Conservation (phyloP, 2,329 filamentous ascomycete species). For the Ophiostoma montium region DNA sequence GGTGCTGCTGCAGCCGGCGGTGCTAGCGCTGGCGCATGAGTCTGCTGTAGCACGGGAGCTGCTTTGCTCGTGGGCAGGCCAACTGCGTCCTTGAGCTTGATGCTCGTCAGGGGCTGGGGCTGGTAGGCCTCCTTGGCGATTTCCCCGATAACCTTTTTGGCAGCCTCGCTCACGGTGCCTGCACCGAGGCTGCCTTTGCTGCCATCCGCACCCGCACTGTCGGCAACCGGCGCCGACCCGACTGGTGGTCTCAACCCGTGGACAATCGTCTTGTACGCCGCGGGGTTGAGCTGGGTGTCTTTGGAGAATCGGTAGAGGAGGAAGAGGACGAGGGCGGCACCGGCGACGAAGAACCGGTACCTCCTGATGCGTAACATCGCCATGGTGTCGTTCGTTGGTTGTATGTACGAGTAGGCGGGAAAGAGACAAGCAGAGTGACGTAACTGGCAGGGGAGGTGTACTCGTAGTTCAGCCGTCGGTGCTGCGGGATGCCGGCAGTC, state of each 20-base stretch:
- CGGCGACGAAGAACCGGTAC: conserved; percentile 45
- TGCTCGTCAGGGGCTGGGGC: conserved; percentile 18
- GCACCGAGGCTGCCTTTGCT: conserved; percentile 2
- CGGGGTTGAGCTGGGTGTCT: conserved; percentile 24
- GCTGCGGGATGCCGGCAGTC: too few species aligned
- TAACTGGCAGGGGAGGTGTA: too few species aligned
- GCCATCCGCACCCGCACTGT: not conserved
- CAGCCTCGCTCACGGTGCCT: not conserved
- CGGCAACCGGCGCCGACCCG: not conserved
- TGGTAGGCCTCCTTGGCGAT: conserved; percentile 13
- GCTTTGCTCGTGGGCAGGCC: conserved; percentile 16
- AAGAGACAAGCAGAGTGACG: not conserved
- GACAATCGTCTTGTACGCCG: too few species aligned
- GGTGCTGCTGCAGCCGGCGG: too few species aligned
- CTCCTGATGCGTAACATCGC: conserved; percentile 42
- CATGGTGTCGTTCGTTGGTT: not conserved
- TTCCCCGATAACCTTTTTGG: not conserved
- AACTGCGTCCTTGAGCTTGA: conserved; percentile 16
- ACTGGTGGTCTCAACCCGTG: too few species aligned
- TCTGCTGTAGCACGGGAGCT: not conserved
- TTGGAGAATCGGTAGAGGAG: conserved; percentile 35
- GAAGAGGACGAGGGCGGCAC: conserved; percentile 39
- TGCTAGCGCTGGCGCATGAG: not conserved
- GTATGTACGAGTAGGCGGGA: not conserved
- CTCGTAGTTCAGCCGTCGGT: too few species aligned